Conservation (phyloP, 2,329 filamentous ascomycete genomes). For the Botrytis paeoniae region DNA sequence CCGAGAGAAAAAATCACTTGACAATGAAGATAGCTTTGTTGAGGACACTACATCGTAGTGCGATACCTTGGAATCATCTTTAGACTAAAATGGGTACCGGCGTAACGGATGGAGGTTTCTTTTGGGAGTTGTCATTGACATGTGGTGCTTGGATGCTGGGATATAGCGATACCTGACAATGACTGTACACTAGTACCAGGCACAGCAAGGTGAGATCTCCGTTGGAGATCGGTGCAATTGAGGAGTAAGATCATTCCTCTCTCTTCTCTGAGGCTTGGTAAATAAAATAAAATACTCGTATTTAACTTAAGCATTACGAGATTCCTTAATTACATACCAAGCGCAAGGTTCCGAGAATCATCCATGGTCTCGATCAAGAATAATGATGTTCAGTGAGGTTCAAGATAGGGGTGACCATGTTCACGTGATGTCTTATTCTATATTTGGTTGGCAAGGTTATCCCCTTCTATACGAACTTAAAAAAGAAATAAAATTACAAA, state of each 20-base stretch:
- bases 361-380: not conserved
- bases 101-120: not conserved
- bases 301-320: not conserved
- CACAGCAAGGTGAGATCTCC: not conserved
- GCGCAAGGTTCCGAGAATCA: not conserved
- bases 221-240: not conserved
- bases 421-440: not conserved
- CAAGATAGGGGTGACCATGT: not conserved
- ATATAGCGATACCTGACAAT: not conserved
- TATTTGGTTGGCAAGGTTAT: not conserved
- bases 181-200: not conserved
- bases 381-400: not conserved
- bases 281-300: not conserved
- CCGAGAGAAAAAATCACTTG: not conserved
- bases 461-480: not conserved
- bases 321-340: not conserved
- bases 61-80: not conserved
- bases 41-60: not conserved
- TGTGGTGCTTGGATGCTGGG: not conserved
- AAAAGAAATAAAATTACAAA: not conserved
- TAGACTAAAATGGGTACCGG: not conserved
- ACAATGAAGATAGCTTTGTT: not conserved
- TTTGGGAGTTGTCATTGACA: not conserved
- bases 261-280: fast-evolving
- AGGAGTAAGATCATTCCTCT: not conserved